Evolutionary conservation across 345 rosid genomes (phyloP), one percentile per base, ranked within the genome.

Genomic region (Erysimum cheiranthoides): DNA sequence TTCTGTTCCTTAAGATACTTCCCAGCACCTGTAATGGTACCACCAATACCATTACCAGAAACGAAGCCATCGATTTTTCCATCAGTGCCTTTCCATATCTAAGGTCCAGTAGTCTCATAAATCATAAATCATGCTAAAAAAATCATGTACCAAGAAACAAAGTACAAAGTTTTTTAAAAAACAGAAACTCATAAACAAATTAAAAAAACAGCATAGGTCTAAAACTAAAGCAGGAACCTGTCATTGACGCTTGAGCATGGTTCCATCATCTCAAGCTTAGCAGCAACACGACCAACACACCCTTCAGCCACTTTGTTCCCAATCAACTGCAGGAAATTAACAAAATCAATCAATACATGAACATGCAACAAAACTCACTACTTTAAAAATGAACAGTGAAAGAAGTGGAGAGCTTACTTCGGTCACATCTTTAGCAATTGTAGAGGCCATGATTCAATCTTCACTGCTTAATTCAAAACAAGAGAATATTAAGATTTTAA

Each of bases 41-140:
- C 98, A 25, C 98, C 98, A 46, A 97, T 93, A 67, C 98, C 96
- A 52, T 91, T 91, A 34, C 98, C 98, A 6, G 98, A 90, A 65
- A 93, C 89, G 78, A 91, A 78, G 43, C 92, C 94, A 78, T 91
- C 94, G 45, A 93, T 69, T 82, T 87, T 93, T 58, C 94, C 97
- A 60, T 73, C 90, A 2, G 98, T 70, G 50, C 89, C 94, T 82
- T 83, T 85, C 98, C 98, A 91, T 73, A 93, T 76, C 85, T 91
- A 96, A 59, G 96, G 98, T 78, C 98, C 97, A 5, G 98, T 93
- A 57, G 96, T 88, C 82, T 93, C 94, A 59, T 88, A 91, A 71
- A 86, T 93, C 98, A 21, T 86, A 39, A 70, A 91, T 91, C 98
- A 93, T 91, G 61, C 96, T 91, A 49, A 88, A 91, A 50, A 96